A percentile compares a stretch with the other conserved stretches of the same genome.
Evolutionary conservation across 2,329 filamentous ascomycete genomes (phyloP).

Genomic region (Neocatenulostroma microsporum): DNA sequence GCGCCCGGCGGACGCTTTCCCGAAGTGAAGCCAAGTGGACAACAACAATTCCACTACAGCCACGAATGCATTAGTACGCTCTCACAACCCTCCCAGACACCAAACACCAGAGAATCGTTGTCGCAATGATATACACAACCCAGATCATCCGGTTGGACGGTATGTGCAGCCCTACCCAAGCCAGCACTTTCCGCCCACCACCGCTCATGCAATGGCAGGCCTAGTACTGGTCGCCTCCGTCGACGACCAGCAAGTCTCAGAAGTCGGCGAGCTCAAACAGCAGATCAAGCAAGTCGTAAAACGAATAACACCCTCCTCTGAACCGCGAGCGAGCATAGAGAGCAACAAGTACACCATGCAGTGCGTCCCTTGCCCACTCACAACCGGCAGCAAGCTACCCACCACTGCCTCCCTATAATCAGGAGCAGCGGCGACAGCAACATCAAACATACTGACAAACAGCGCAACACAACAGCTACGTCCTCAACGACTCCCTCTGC

Average conservation of each 20-base stretch:
- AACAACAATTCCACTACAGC: neutral
- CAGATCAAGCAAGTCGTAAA: slow-evolving; percentile 88
- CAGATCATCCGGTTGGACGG: slow-evolving; percentile 92
- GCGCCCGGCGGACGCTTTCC: no score
- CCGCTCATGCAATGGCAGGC: slow-evolving; percentile 46
- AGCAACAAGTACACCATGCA: slow-evolving; percentile 76
- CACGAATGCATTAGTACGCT: neutral
- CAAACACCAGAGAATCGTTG: neutral
- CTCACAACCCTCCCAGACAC: neutral
- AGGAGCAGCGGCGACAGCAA: no score
- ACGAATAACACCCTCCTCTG: slow-evolving; percentile 78
- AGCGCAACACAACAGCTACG: slow-evolving; percentile 52
- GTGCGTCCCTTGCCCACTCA: slow-evolving; percentile 45
- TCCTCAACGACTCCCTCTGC: slow-evolving; percentile 73
- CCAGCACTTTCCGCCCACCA: slow-evolving; percentile 12
- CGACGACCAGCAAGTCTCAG: slow-evolving; percentile 73
- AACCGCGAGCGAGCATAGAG: slow-evolving; percentile 87
- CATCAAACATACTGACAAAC: slow-evolving; percentile 15
- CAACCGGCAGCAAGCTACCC: neutral
- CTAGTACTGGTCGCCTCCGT: slow-evolving; percentile 91
- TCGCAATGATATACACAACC: slow-evolving; percentile 49
- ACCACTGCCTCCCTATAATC: neutral
- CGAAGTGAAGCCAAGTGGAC: slow-evolving; percentile 1
- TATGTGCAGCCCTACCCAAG: slow-evolving; percentile 33
- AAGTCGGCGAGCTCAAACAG: slow-evolving; percentile 78